A percentile compares a stretch with the other conserved stretches of the same genome.
These are phyloP conservation scores for Taphrina communis DNA, from an alignment of 1,139 yeast genomes.

Conservation along the genomic window DNA sequence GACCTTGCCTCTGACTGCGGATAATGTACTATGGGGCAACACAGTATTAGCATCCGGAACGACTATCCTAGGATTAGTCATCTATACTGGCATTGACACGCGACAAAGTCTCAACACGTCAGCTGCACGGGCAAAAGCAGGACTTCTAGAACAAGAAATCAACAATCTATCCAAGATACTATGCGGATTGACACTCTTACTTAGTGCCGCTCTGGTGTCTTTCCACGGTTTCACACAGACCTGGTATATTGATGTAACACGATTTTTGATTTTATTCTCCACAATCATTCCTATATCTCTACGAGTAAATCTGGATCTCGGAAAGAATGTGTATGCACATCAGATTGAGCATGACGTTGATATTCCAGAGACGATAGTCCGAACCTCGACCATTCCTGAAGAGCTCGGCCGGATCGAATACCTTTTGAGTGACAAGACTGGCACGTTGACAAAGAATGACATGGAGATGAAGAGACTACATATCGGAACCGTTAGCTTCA, in stretches of 20 bases:
- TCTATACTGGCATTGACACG: conserved; percentile 91
- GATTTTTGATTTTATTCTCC: conserved; percentile 88
- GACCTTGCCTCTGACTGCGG: conserved; percentile 77
- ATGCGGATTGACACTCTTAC: conserved; percentile 80
- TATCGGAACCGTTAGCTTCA: conserved; percentile 88
- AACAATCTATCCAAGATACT: conserved; percentile 85
- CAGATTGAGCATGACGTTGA: conserved; percentile 87
- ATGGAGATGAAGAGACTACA: conserved; percentile 96
- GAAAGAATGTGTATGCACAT: conserved; percentile 92
- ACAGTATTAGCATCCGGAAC: conserved; percentile 94
- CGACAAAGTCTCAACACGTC: conserved; percentile 81
- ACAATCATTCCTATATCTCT: conserved; percentile 92
- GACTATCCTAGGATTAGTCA: conserved; percentile 77
- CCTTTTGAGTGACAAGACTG: conserved; percentile 90
- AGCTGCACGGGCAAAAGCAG: conserved; percentile 75
- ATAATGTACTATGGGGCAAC: conserved; percentile 97
- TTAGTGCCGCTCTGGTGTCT: conserved; percentile 77
- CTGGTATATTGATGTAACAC: conserved; percentile 90
- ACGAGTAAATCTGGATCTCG: conserved; percentile 91
- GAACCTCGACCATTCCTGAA: conserved; percentile 97
- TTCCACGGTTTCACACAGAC: conserved; percentile 73
- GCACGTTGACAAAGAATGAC: conserved; percentile 96
- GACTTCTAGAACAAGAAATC: conserved; percentile 86
- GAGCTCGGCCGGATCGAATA: conserved; percentile 96
- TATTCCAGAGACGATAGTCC: conserved; percentile 85